phyloP scores from a whole-genome alignment of 2,329 filamentous ascomycete genomes.

The Talaromyces sp. region DNA sequence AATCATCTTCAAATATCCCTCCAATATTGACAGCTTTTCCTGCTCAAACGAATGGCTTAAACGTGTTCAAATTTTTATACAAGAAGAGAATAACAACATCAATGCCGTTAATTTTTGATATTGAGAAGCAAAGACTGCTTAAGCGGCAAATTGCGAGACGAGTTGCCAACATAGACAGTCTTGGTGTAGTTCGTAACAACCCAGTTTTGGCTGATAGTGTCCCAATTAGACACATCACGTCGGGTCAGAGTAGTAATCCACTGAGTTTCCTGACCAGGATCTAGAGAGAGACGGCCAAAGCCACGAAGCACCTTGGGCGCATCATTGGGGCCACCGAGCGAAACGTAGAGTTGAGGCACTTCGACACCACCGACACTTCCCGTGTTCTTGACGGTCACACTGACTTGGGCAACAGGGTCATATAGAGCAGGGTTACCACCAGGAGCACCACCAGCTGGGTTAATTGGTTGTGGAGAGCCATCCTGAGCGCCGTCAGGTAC shows the following conservation, averaged over 20 bases:
- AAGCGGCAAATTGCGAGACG: slow-evolving; percentile 54
- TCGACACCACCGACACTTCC: slow-evolving; percentile 47
- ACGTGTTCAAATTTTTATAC: background rate
- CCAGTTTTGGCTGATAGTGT: slow-evolving; percentile 76
- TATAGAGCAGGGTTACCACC: slow-evolving; percentile 57
- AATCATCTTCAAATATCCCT: background rate
- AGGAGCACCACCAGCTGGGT: slow-evolving; percentile 53
- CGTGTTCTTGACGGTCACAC: slow-evolving; percentile 48
- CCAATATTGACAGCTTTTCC: background rate
- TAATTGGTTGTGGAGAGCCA: slow-evolving; percentile 51
- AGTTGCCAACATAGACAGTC: slow-evolving; percentile 56
- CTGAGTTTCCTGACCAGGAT: slow-evolving; percentile 59
- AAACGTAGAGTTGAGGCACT: slow-evolving; percentile 62
- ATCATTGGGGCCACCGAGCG: slow-evolving; percentile 72
- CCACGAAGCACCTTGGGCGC: slow-evolving; percentile 63
- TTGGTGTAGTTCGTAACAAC: slow-evolving; percentile 55
- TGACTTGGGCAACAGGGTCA: slow-evolving; percentile 46
- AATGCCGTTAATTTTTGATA: background rate
- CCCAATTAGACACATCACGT: slow-evolving; percentile 85
- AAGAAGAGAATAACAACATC: background rate
- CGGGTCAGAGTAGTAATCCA: slow-evolving; percentile 68
- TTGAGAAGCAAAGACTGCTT: slow-evolving; percentile 28
- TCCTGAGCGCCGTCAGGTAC: slow-evolving; percentile 49
- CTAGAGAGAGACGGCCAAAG: slow-evolving; percentile 72
- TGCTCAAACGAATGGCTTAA: background rate